Base-by-base conservation (phyloP, 306 rosid genomes). In the Begonia loranthoides region DNA sequence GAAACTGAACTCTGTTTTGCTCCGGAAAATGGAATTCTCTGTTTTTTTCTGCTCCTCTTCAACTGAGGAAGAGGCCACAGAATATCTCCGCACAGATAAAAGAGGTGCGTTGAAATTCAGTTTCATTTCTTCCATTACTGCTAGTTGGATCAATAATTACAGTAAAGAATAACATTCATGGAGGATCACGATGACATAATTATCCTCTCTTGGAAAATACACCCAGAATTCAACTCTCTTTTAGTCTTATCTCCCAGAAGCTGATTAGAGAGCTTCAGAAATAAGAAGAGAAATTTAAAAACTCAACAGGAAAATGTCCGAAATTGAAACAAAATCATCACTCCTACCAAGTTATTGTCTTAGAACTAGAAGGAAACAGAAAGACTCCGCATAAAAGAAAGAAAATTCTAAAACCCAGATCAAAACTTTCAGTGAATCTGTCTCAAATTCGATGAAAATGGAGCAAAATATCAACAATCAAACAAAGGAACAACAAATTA, bases 101-200 rank as follows among this genome's bases (percentile, higher is more conserved):
- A 90, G 81, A 15, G 93, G 99, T 28, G 93, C 94, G 59, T 77
- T 81, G 13, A 90, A 83, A 63, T 90, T 80, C 63, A 90, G 74
- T 61, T 74, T 83, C 61, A 74, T 80, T 60, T 73, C 92, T 38
- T 76, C 81, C 99, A 90, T 90, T 43, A 12, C 47, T 41, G n/a
- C 45, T 56, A 59, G 58, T 57, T 61, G 48, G 39, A 58, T 36
- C 62, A 28, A 45, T 49, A 51, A 33, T 63, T 52, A 15, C 52
- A 17, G 9, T 59, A 64, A 46, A 48, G 53, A 61, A 51, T 53
- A 59, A 51, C 12, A 45, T 56, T 12, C n/a, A 43, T 10, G 4
- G n/a, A 43, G n/a, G 14, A 10, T 43, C 36, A 28, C 5, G 36
- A 28, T 5, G 36, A 5, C 36, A 28, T 28, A 4, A 7, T 28